A percentile compares a stretch with the other conserved stretches of the same genome.
phyloP scores from a whole-genome alignment of 441 rosid genomes.

The Daphne laureola region DNA sequence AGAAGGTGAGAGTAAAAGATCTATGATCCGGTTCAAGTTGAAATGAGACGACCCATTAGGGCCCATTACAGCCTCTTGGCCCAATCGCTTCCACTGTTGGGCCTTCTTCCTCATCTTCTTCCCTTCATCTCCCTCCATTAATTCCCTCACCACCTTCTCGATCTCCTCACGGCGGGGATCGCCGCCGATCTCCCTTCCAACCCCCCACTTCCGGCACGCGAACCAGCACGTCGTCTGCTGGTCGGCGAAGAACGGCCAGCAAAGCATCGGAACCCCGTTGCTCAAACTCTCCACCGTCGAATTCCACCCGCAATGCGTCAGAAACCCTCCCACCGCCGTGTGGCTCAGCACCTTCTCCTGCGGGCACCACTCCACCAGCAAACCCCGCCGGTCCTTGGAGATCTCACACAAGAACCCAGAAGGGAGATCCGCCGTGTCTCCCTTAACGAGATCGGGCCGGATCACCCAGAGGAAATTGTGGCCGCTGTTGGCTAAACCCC shows the following conservation, averaged over 20 bases:
- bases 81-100: constrained; percentile 16
- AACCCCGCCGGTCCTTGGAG: constrained; percentile 8
- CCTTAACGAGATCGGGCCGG: constrained; percentile 16
- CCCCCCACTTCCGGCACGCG: constrained; percentile 15
- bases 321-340: constrained; percentile 15
- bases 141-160: constrained; percentile 17
- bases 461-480: constrained; percentile 22
- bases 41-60: constrained; percentile 14
- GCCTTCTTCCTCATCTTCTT: constrained; percentile 11
- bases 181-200: constrained; percentile 17
- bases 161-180: constrained; percentile 13
- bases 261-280: constrained; percentile 15
- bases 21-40: not conserved
- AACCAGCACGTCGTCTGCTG: constrained; percentile 17
- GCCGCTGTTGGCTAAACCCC: constrained; percentile 18
- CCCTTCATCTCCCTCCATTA: constrained; percentile 21
- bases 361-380: constrained; percentile 19
- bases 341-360: constrained; percentile 20
- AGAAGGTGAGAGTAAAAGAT: too few relatives aligned
- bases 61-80: constrained; percentile 3
- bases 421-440: constrained; percentile 8
- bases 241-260: constrained; percentile 22
- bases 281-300: constrained; percentile 18
- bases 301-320: constrained; percentile 21
- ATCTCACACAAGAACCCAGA: constrained; percentile 8